phyloP scores from a whole-genome alignment of 2,329 filamentous ascomycete genomes.

The Emmonsiellopsis sp. region DNA sequence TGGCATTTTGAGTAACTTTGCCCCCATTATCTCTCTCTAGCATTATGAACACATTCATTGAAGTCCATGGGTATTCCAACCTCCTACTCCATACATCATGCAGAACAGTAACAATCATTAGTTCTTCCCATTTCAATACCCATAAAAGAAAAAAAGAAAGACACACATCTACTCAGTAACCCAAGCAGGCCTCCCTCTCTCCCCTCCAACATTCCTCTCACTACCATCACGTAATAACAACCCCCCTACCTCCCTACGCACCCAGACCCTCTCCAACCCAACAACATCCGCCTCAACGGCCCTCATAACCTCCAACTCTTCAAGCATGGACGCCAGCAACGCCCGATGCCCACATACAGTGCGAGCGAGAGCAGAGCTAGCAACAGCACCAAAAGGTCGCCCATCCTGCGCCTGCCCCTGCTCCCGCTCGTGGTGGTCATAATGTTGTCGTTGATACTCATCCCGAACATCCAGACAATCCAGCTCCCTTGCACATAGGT shows the following conservation, averaged over 20 bases:
- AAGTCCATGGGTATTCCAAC: too few relatives aligned
- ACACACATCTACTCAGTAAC: background rate
- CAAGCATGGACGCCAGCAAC: slow-evolving; percentile 24
- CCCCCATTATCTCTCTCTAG: too few relatives aligned
- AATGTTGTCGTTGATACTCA: slow-evolving; percentile 6
- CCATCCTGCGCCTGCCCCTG: background rate
- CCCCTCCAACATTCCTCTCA: slow-evolving; percentile 3
- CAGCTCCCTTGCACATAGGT: slow-evolving; percentile 25
- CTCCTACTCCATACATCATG: too few relatives aligned
- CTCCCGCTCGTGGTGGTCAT: background rate
- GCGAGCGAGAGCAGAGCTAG: slow-evolving; percentile 23
- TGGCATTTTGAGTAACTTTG: too few relatives aligned
- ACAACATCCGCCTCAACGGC: slow-evolving; percentile 27
- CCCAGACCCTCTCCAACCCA: slow-evolving; percentile 23
- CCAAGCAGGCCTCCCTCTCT: slow-evolving; percentile 10
- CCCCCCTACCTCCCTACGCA: slow-evolving; percentile 21
- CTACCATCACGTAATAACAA: slow-evolving; percentile 11
- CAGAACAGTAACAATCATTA: too few relatives aligned
- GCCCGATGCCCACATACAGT: slow-evolving; percentile 20
- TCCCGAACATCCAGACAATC: slow-evolving; percentile 26
- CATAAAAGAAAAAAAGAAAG: background rate
- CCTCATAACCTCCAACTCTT: slow-evolving; percentile 27
- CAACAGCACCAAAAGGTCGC: background rate
- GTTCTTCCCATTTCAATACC: background rate
- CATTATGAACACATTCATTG: too few relatives aligned